Evolutionary conservation across 2,329 filamentous ascomycete species (phyloP).

Genomic region (Calonectria henricotiae): DNA sequence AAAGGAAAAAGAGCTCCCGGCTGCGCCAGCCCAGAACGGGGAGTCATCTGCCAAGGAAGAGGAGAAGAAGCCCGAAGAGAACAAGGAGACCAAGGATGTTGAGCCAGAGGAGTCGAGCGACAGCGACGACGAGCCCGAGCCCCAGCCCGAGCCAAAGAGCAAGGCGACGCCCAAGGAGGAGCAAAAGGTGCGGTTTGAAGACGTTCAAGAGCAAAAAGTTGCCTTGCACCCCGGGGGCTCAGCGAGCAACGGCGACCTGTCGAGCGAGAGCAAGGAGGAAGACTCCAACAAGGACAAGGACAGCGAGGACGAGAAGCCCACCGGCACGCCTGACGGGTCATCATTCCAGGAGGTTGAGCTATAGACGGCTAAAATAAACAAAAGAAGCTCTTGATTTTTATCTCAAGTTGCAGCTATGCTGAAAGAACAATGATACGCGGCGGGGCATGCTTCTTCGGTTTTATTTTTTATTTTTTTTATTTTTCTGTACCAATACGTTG

Average conservation of each 20-base stretch:
- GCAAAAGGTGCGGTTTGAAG: constrained; percentile 72
- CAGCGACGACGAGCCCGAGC: constrained; percentile 55
- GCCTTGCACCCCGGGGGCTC: constrained; percentile 62
- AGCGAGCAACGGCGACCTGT: constrained; percentile 52
- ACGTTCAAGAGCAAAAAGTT: constrained; percentile 70
- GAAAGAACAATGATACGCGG: constrained; percentile 26
- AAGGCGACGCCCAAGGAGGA: constrained; percentile 62
- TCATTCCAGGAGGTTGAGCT: constrained; percentile 78
- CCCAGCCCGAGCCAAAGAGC: constrained; percentile 59
- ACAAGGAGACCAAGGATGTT: constrained; percentile 43
- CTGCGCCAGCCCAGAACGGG: constrained; percentile 47
- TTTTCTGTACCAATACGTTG: constrained; percentile 41
- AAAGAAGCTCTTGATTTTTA: constrained; percentile 25
- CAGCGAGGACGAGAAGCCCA: constrained; percentile 59
- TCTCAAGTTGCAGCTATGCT: constrained; percentile 20
- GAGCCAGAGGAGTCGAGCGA: constrained; percentile 47
- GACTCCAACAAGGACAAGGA: constrained; percentile 56
- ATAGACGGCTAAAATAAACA: constrained; percentile 54
- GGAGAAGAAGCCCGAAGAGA: constrained; percentile 53
- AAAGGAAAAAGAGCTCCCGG: constrained; percentile 56
- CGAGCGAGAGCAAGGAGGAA: constrained; percentile 54
- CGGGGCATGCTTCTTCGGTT: constrained; percentile 29
- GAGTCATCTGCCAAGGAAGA: constrained; percentile 49
- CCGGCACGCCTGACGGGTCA: constrained; percentile 69
- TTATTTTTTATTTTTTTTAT: constrained; percentile 29